A percentile compares a stretch with the other conserved stretches of the same genome.
phyloP scores from a whole-genome alignment of 116 monocot species.

The Dioscorea cayenensis region DNA sequence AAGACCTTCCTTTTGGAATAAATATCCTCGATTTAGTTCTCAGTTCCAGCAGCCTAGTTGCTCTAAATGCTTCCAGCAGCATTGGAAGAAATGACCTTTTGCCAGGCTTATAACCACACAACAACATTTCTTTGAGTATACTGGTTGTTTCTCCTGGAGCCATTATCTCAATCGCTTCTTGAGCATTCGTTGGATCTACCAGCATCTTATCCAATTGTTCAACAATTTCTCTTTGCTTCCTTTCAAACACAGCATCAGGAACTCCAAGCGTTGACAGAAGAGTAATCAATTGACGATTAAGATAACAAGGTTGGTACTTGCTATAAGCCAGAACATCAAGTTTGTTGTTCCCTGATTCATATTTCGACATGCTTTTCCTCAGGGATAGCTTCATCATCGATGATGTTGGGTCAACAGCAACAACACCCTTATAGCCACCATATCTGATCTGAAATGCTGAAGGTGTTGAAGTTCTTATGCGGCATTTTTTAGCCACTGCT shows the following conservation, averaged over 20 bases:
- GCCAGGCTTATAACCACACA: slow-evolving; percentile 36
- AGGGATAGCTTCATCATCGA: slow-evolving; percentile 50
- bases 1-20: slow-evolving; percentile 64
- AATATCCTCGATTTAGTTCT: slow-evolving; percentile 79
- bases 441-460: slow-evolving; percentile 91
- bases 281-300: slow-evolving; percentile 86
- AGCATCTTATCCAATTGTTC: slow-evolving; percentile 49
- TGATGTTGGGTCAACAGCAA: slow-evolving; percentile 69
- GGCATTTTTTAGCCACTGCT: slow-evolving; percentile 64
- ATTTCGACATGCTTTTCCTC: slow-evolving; percentile 82
- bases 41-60: slow-evolving; percentile 59
- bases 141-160: slow-evolving; percentile 55
- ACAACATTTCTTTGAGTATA: slow-evolving; percentile 61
- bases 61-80: slow-evolving; percentile 64
- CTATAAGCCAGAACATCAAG: slow-evolving; percentile 82
- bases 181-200: slow-evolving; percentile 47
- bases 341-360: slow-evolving; percentile 54
- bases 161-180: slow-evolving; percentile 55
- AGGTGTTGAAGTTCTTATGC: slow-evolving; percentile 45
- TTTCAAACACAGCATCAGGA: slow-evolving; percentile 52
- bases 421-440: slow-evolving; percentile 90
- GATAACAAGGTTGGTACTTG: slow-evolving; percentile 75
- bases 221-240: slow-evolving; percentile 52
- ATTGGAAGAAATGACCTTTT: slow-evolving; percentile 70
- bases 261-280: slow-evolving; percentile 88